Evolutionary conservation across 148 eudicot genomes (phyloP), one percentile per base, ranked within the genome.

Genomic region (Beta vulgaris): DNA sequence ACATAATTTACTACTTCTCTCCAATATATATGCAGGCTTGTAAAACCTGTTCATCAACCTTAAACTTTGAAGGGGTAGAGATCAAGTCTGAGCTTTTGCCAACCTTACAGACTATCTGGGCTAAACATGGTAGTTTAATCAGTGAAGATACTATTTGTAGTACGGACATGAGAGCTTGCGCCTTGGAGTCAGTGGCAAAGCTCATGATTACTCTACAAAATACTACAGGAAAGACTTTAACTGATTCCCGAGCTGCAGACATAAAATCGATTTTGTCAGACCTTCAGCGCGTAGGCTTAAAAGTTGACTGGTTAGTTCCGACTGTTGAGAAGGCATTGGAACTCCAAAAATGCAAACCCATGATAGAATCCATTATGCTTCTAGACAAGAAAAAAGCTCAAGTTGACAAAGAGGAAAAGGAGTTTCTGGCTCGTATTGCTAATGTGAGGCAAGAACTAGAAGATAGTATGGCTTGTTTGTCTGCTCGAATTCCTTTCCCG

Each of bases 121-220:
- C 39, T 1, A 71, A 61, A 67, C 69, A 61, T 2, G 80, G 80
- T n/a, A 49, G 49, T 32, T 75, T 77, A 11, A 35, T 77, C 26
- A 23, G 51, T 28, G 37, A 70, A 10, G 19, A 70, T 4, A 77
- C 80, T 25, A 36, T 70, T 14, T 51, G 44, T 2, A 70, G 9
- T 57, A 68, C 68, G 44, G 32, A 37, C 6, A 60, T 60, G 36
- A 39, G 69, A 70, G 62, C 49, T 46, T 14, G 70, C 62, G 75
- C 69, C 25, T 70, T 77, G 37, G 80, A 77, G 62, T 72, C 39
- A 39, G 35, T 70, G 57, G 80, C 80, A 61, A 54, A 62, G 62
- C 74, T 77, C n/a, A 16, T 44, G 32, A 61, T 46, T 9, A 77
- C 28, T 36, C 69, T 77, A 31, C 26, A 70, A 29, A 71, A 71